Conservation (phyloP, 768 basidiomycete genomes). For the Amyloporia xantha region DNA sequence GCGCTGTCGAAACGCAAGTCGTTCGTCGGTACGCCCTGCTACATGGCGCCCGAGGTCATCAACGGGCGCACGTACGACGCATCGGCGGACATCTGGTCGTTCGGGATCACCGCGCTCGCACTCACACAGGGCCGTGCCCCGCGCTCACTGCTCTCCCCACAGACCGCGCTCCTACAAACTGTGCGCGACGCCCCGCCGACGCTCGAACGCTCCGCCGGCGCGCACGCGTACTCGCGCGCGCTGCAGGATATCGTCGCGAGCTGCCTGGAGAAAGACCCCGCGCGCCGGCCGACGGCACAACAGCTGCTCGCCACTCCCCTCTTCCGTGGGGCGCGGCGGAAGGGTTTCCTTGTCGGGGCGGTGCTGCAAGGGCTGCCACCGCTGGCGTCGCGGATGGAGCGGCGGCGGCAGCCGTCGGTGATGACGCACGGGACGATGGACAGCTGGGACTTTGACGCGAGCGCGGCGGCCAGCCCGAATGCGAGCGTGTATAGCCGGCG, state of each 20-base stretch:
- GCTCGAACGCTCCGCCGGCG: conserved; percentile 65
- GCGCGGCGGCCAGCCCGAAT: conserved; percentile 24
- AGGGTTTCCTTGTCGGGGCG: conserved; percentile 66
- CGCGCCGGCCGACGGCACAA: conserved; percentile 68
- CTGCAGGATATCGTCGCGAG: conserved; percentile 81
- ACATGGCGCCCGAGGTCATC: conserved; percentile 97
- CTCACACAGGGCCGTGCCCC: conserved; percentile 84
- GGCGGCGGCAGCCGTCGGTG: conserved; percentile 36
- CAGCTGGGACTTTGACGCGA: conserved; percentile 75
- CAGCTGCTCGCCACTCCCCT: conserved; percentile 74
- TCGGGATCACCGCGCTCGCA: conserved; percentile 93
- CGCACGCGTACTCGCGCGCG: conserved; percentile 67
- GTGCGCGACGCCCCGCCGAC: conserved; percentile 75
- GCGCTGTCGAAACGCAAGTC: conserved; percentile 75
- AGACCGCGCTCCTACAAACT: conserved; percentile 68
- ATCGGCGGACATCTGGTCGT: conserved; percentile 92
- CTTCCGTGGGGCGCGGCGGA: conserved; percentile 76
- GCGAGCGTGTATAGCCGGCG: conserved; percentile 18
- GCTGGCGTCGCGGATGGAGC: conserved; percentile 66
- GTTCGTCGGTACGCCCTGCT: conserved; percentile 95
- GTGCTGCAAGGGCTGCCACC: conserved; percentile 75
- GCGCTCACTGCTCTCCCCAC: conserved; percentile 67
- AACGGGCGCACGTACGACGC: conserved; percentile 79
- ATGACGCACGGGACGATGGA: conserved; percentile 49
- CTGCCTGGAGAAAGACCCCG: conserved; percentile 83